Percentiles rank a stretch among this genome's conserved stretches.
These are phyloP conservation scores for Scedosporium apiospermum DNA, from an alignment of 2,329 filamentous ascomycete genomes.

Conservation along the genomic window DNA sequence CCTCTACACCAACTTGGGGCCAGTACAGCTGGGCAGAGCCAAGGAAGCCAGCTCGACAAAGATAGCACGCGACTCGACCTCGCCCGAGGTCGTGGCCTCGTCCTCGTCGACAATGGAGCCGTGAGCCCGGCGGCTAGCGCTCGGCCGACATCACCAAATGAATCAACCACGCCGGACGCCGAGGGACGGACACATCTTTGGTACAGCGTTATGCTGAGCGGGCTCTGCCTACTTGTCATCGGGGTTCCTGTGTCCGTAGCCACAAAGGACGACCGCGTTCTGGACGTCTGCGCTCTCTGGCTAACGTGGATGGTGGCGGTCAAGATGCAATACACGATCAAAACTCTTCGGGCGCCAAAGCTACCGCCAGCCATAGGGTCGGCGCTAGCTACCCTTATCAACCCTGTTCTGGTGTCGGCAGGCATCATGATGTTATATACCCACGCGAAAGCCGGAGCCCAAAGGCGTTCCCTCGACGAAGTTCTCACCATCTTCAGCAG, in stretches of 20 bases:
- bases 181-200: neutral
- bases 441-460: constrained; percentile 25
- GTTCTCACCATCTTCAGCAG: constrained; percentile 21
- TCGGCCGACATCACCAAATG: neutral
- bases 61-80: neutral
- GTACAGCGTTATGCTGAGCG: neutral
- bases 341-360: constrained; percentile 9
- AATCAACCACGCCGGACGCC: neutral
- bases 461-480: constrained; percentile 19
- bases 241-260: constrained; percentile 30
- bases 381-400: constrained; percentile 29
- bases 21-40: neutral
- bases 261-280: constrained; percentile 23
- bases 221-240: constrained; percentile 21
- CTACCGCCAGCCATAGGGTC: constrained; percentile 3
- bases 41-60: neutral
- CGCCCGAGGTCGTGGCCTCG: neutral
- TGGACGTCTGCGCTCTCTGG: constrained; percentile 38
- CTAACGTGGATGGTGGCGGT: constrained; percentile 38
- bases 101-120: no score
- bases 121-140: neutral
- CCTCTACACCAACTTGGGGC: neutral
- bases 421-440: constrained; percentile 34
- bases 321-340: constrained; percentile 26
- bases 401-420: constrained; percentile 38